Evolutionary conservation across 1,284 basidiomycete species (phyloP).

Genomic region (Ganoderma boninense): DNA sequence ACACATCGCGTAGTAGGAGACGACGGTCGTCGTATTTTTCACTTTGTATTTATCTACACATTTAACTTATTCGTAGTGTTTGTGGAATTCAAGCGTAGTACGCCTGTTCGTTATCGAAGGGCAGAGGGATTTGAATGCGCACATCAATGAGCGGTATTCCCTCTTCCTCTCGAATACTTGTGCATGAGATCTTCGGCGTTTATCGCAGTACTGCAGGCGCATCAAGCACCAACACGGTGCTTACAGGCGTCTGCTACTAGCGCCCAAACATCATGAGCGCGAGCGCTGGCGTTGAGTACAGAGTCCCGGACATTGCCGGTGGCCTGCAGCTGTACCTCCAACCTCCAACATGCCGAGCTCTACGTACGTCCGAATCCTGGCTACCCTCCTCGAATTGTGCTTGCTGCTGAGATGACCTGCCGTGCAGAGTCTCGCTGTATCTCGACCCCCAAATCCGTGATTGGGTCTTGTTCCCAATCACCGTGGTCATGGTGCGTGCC

Average conservation of each 20-base stretch:
- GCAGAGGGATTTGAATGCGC: neutral
- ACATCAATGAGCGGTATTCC: no score
- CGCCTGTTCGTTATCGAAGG: neutral
- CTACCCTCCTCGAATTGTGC: neutral
- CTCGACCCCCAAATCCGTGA: constrained; percentile 94
- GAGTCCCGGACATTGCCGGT: constrained; percentile 7
- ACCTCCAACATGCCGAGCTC: constrained; percentile 40
- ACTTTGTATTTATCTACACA: neutral
- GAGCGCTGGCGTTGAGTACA: constrained; percentile 7
- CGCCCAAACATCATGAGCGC: no score
- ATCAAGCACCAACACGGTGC: no score
- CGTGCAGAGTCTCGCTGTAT: constrained; percentile 75
- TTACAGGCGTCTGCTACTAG: no score
- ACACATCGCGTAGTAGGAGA: constrained; percentile 15
- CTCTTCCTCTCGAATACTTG: no score
- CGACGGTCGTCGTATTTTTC: neutral
- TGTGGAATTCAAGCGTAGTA: neutral
- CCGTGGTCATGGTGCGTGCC: constrained; percentile 88
- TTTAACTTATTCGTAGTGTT: neutral
- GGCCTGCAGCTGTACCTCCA: constrained; percentile 17
- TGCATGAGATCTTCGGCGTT: no score
- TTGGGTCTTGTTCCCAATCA: constrained; percentile 97
- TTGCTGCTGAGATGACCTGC: neutral
- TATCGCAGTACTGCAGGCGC: no score
- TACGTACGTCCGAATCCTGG: constrained; percentile 34